Evolutionary conservation across 768 basidiomycete genomes (phyloP).

Genomic region (Tephrocybe rancida): DNA sequence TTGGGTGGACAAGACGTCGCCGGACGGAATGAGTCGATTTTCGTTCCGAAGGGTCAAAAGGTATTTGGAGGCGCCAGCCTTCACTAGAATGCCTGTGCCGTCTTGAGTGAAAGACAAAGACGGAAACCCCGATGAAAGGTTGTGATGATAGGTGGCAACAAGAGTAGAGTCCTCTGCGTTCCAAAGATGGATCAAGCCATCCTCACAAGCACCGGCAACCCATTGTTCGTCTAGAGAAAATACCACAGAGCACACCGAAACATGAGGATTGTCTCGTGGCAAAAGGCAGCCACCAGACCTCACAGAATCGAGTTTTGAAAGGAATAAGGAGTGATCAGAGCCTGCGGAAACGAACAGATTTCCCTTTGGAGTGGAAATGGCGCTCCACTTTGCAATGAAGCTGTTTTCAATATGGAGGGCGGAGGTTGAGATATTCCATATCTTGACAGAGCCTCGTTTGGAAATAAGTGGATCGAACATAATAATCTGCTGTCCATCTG

Average conservation of each 20-base stretch:
- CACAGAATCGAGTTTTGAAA: not conserved
- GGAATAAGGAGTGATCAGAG: not conserved
- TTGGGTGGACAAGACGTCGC: not conserved
- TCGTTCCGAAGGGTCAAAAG: not conserved
- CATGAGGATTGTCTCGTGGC: not conserved
- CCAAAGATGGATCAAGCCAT: not conserved
- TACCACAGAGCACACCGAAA: not conserved
- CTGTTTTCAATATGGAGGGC: not conserved
- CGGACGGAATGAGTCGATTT: not conserved
- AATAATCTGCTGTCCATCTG: not conserved
- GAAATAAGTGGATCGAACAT: not conserved
- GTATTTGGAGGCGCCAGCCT: not conserved
- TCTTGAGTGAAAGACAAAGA: not conserved
- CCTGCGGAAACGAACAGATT: not conserved
- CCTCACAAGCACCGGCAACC: not conserved
- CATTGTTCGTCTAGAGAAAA: slow-evolving; percentile 2
- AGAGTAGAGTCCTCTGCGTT: not conserved
- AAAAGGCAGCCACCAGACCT: not conserved
- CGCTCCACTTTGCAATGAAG: not conserved
- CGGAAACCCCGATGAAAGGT: not conserved
- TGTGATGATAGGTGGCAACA: not conserved
- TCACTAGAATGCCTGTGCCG: not conserved
- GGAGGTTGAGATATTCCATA: not conserved
- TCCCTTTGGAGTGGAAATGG: not conserved
- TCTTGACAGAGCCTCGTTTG: not conserved